A percentile compares a stretch with the other conserved stretches of the same genome.
These are phyloP conservation scores for Orbilia ellipsospora DNA, from an alignment of 2,329 filamentous ascomycete genomes.

Conservation along the genomic window DNA sequence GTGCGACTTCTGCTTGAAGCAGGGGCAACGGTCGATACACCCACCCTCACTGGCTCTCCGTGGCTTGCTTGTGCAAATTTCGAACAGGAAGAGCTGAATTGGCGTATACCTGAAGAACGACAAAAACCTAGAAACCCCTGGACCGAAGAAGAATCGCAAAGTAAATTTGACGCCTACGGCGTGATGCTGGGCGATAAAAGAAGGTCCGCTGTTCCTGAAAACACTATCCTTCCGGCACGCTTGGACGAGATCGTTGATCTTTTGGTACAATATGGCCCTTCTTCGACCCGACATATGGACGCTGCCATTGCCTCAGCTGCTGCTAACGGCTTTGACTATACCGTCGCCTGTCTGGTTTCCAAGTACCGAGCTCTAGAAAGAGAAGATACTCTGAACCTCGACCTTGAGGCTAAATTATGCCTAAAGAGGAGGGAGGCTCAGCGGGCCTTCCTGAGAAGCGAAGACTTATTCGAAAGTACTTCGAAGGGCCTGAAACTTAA, in stretches of 20 bases:
- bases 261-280: conserved; percentile 10
- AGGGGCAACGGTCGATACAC: conserved; percentile 46
- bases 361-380: background rate
- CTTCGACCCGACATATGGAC: conserved; percentile 13
- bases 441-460: background rate
- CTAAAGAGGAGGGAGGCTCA: conserved; percentile 16
- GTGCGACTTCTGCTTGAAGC: conserved; percentile 46
- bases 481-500: conserved; percentile 11
- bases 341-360: conserved; percentile 11
- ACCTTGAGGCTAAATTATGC: conserved; percentile 5
- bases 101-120: too few species aligned
- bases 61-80: conserved; percentile 55
- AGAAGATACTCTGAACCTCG: background rate
- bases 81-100: too few species aligned
- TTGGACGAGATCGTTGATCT: conserved; percentile 18
- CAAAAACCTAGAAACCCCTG: too few species aligned
- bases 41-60: conserved; percentile 65
- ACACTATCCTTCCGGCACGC: conserved; percentile 56
- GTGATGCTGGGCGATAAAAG: too few species aligned
- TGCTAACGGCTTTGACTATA: conserved; percentile 27
- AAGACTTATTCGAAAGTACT: background rate
- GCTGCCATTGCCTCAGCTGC: conserved; percentile 16
- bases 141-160: too few species aligned
- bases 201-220: too few species aligned
- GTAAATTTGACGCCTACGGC: too few species aligned